phyloP scores from a whole-genome alignment of 2,329 filamentous ascomycete genomes.

The Calonectria pseudoreteaudii region DNA sequence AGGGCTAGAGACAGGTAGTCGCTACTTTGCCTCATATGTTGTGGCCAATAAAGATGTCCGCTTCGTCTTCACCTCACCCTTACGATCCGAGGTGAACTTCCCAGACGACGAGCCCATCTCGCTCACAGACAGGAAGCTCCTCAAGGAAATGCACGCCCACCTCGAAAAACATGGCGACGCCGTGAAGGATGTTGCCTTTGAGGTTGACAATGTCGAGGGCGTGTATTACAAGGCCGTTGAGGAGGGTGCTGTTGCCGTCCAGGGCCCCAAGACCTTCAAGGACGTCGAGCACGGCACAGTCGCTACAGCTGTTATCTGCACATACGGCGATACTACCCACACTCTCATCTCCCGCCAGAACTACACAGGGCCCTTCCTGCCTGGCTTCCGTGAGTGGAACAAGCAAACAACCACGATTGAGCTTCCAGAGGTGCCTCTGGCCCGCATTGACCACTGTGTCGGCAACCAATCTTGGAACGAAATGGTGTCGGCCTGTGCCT shows the following conservation, averaged over 20 bases:
- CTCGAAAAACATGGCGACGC: conserved; percentile 91
- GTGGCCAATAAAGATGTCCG: conserved; percentile 80
- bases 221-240: conserved; percentile 81
- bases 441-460: conserved; percentile 93
- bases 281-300: conserved; percentile 76
- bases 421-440: conserved; percentile 75
- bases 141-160: conserved; percentile 84
- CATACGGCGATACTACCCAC: conserved; percentile 96
- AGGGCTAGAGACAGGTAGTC: conserved; percentile 88
- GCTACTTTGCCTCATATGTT: conserved; percentile 86
- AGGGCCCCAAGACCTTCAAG: conserved; percentile 64
- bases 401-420: conserved; percentile 50
- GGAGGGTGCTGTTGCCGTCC: conserved; percentile 71
- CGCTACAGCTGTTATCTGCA: conserved; percentile 82
- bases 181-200: conserved; percentile 95
- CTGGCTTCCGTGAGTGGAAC: conserved; percentile 76
- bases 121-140: conserved; percentile 70
- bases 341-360: conserved; percentile 81
- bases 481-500: conserved; percentile 75
- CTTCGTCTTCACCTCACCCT: conserved; percentile 86
- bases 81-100: conserved; percentile 71
- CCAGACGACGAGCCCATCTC: conserved; percentile 71
- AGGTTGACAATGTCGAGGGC: conserved; percentile 87
- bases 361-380: conserved; percentile 84
- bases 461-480: conserved; percentile 97